Evolutionary conservation across 768 basidiomycete species (phyloP), one percentile per base, ranked within the genome.

Genomic region (Mycena alexandri): DNA sequence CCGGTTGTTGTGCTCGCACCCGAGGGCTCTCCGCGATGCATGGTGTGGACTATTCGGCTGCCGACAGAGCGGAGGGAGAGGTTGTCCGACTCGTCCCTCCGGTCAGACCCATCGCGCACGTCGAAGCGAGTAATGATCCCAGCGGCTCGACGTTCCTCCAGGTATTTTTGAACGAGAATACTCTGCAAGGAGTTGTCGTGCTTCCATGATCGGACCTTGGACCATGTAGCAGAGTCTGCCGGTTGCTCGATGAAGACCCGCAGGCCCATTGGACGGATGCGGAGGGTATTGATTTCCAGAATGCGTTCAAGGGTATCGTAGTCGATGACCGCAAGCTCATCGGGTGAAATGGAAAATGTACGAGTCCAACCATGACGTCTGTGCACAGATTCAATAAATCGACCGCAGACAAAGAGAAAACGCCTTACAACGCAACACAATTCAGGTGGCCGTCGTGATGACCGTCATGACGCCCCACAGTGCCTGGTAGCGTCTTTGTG

Each of bases 301-400:
- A 74, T 65, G 46, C 69, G 71, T 52, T 72, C 71, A 19, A 75
- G 69, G 44, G 73, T 73, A 24, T 71, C 73, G 42, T 75, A 75
- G 36, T 70, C 70, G 38, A 75, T 61, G 25, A 61, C 54, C 9
- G 61, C 60, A 19, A 75, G 70, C 57, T 75, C 72, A 13, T 70
- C 70, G 19, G 73, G 68, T 5, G 72, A 65, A 11, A 75, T 67
- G 25, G 70, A 70, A 51, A 75, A 73, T 38, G 66, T 67, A 25
- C 75, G 70, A 16, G 73, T 70, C 75, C 75, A 75, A 25, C 75
- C 75, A 65, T 73, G 72, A 21, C 75, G 73, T 47, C 75, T 75
- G 38, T 25, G 29, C 17, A 47, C 33, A 19, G 8, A 50, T 13
- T 25, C 17, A 54, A 57, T 50, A 50, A 22, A 41, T 19, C 38